A percentile compares a stretch with the other conserved stretches of the same genome.
Evolutionary conservation across 2,329 filamentous ascomycete species (phyloP).

Genomic region (Phialophora tarda): DNA sequence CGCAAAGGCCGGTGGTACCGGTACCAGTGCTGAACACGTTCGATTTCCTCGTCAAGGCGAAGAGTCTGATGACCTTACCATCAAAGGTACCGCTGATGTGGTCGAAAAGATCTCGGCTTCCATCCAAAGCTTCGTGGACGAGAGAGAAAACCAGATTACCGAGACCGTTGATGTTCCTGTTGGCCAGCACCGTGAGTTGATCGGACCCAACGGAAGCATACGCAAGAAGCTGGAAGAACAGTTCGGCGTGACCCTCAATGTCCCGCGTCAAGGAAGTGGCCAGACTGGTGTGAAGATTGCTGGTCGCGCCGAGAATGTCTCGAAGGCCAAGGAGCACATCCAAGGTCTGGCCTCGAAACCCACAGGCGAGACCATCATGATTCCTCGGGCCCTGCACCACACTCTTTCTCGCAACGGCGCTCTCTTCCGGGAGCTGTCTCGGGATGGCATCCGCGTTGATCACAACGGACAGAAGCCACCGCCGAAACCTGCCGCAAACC

Average conservation of each 20-base stretch:
- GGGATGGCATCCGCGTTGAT: conserved; percentile 88
- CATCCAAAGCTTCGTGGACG: conserved; percentile 79
- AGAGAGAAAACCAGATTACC: conserved; percentile 81
- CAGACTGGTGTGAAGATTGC: conserved; percentile 85
- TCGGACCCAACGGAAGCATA: conserved; percentile 87
- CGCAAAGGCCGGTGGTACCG: conserved; percentile 83
- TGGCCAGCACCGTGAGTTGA: conserved; percentile 87
- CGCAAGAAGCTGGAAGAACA: conserved; percentile 84
- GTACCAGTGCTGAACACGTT: conserved; percentile 86
- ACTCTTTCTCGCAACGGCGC: conserved; percentile 84
- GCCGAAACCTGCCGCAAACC: conserved; percentile 64
- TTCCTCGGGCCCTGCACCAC: conserved; percentile 85
- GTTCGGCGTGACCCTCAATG: conserved; percentile 85
- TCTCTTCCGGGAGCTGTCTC: conserved; percentile 89
- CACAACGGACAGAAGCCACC: conserved; percentile 82
- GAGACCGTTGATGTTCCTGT: conserved; percentile 80
- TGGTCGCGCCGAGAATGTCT: conserved; percentile 77
- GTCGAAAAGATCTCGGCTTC: conserved; percentile 87
- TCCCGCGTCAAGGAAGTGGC: conserved; percentile 85
- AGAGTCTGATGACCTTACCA: conserved; percentile 79
- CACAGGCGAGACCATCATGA: conserved; percentile 82
- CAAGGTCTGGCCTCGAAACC: conserved; percentile 78
- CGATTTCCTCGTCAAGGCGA: conserved; percentile 91
- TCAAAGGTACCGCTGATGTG: conserved; percentile 82
- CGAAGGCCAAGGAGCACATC: conserved; percentile 87